Base-by-base conservation (phyloP, 768 basidiomycete genomes). In the Candolleomyces aberdarensis region DNA sequence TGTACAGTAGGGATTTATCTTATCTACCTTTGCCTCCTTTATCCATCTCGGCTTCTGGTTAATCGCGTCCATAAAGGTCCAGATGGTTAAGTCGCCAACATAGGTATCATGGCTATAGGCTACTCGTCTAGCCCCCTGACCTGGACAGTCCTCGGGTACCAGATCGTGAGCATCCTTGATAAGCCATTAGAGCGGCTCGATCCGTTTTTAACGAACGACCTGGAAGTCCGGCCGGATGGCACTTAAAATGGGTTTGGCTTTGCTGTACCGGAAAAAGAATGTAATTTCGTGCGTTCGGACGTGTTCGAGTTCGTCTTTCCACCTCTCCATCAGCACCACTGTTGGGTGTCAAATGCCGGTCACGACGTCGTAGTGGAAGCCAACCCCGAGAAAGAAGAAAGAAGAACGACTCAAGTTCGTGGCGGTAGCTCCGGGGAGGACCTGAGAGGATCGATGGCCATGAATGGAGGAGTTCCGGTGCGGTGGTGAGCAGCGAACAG, bases 381-480 rank as follows among this genome's bases (percentile, higher is more conserved):
- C 62, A 0, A 62, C 66, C 66, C 65, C 65, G 20, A 69, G 26
- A 8, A 8, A 69, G 60, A 36, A 71, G 61, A n/a, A 67, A 68
- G 49, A 64, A 60, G 39, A 70, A 63, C 4, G 69, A 68, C 48
- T 70, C 69, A 13, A 70, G 60, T 41, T 70, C 67, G 53, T 70
- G 63, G 36, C 69, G 67, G 57, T 66, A 71, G 52, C 26, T 26
- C 2, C 26, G 3, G 3, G 26, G 26, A 13, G 19, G 11, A 10
- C 15, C 15, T 41, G 14, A 72, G 64, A 8, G 71, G 66, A 26
- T 71, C 73, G 11, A 61, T 15, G 3, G 71, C 70, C 68, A 72
- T 69, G 68, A 72, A 75, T 3, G 70, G 67, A 15, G 64, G 29
- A 0, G 72, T 72, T 14, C 71, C 73, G 0, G 66, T 72, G 20